Percentiles rank a stretch among this genome's conserved stretches.
Conservation (phyloP, 257 asterid genomes). For the Solanum okadae region DNA sequence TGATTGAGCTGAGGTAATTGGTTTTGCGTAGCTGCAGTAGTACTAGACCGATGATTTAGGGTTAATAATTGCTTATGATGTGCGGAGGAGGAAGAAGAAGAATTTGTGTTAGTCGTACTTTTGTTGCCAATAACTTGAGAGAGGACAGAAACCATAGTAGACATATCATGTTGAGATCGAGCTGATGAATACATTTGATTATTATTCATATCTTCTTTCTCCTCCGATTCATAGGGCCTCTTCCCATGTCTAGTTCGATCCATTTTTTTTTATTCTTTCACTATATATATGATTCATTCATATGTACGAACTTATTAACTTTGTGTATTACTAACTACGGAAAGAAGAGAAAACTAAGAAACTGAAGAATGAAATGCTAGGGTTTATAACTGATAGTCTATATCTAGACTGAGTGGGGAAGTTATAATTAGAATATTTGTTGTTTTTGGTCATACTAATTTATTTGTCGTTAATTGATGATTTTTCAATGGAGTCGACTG, state of each 20-base stretch:
- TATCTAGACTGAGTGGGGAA: neutral
- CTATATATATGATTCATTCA: neutral
- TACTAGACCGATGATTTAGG: neutral
- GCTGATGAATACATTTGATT: neutral
- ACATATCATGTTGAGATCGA: conserved; percentile 3
- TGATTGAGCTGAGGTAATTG: neutral
- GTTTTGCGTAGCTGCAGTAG: neutral
- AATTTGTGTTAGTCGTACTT: neutral
- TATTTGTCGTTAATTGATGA: neutral
- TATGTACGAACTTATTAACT: neutral
- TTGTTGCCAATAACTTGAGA: conserved; percentile 1
- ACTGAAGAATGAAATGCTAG: neutral
- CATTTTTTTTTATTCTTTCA: neutral
- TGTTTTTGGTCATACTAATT: neutral
- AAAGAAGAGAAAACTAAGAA: neutral
- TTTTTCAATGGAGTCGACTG: neutral
- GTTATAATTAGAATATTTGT: neutral
- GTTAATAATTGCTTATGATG: neutral
- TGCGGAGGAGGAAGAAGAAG: neutral
- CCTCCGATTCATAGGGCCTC: conserved; percentile 6
- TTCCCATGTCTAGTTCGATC: neutral
- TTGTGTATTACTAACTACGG: neutral
- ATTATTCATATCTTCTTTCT: neutral
- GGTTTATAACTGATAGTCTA: neutral
- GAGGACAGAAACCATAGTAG: conserved; percentile 1